Evolutionary conservation across 1,284 basidiomycete genomes (phyloP), one percentile per base, ranked within the genome.

Genomic region (Bondarzewia mesenterica): DNA sequence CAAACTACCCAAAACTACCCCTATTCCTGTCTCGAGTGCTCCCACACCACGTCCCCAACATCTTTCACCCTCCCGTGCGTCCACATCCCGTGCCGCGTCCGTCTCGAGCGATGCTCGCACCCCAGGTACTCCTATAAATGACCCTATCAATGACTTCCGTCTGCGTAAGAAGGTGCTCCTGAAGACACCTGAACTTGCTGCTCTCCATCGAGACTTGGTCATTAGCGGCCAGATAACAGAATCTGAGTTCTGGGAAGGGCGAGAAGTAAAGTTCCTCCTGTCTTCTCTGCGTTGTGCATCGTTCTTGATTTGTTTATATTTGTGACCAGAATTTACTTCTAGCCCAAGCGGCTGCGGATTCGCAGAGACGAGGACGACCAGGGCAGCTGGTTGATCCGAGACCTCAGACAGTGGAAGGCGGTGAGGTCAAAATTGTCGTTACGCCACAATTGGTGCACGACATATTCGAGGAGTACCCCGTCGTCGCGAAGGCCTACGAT

Each of bases 401-500:
- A 36, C 89, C 88, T 49, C 83, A 92, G 65, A 77, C 85, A 32
- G 72, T 85, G 35, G 81, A 88, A 50, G 77, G 77, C 47, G 89
- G 89, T 35, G 85, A 92, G 62, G 80, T 93, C 61, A 91, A 86
- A 62, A 93, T 98, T 53, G 82, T 86, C 57, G 85, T 99, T 51
- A 95, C 93, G 2, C 90, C 91, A 6, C 92, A 95, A 63, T 74
- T 97, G 35, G 89, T 95, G 36, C 82, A 89, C 57, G 94, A 98
- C 60, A 93, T 99, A 42, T 99, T 99, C 59, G 93, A 97, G 57
- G 94, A 97, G 70, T 98, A 94, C 61, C 95, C 96, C 2, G 86
- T 97, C 27, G 91, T 99, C 6, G 83, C 86, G 43, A 87, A 83
- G 60, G 94, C 93, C 1, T 97, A 95, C 62, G 85, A 75, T 50